Evolutionary conservation across 805 yeast species (phyloP), one percentile per base, ranked within the genome.

Genomic region (Pichia paraexigua): DNA sequence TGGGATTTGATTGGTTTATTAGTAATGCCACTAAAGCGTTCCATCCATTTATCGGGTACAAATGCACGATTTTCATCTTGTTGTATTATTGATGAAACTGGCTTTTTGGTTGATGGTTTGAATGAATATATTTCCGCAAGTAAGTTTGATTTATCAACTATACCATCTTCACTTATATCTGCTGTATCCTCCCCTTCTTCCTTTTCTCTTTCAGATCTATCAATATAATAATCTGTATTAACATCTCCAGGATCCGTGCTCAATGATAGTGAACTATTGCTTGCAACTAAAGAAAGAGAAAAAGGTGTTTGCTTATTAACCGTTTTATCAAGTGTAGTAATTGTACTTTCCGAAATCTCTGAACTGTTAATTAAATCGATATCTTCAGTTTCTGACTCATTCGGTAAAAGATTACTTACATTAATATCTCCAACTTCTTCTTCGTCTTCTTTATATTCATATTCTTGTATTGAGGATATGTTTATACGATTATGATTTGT

Each of bases 341-440:
- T 42, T 13, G 54, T 48, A 24, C 49, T 46, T 15, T 52, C 44
- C 3, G 54, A 45, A 15, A 48, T 24, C 12, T 59, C 60, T 10
- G 55, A 58, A 32, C 60, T 62, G 18, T 59, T 58, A 24, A 63
- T 63, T 35, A 35, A 35, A 35, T 35, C 39, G 1, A 60, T 65
- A 43, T 63, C 67, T 7, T 65, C 64, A 10, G 60, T 45, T 20
- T 58, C 63, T 41, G 56, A 64, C 28, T 65, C 70, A 45, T 69
- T 65, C 2, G 67, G 60, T 46, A 60, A 57, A 10, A 55, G 46
- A 20, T 49, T 47, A 6, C 39, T 55, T 12, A 30, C 24, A 21
- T 41, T 13, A 5, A 11, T 42, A 5, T 46, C 49, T 11, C 41
- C 43, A 2, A 39, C 32, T 1, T 48, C 47, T 9, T 48, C 45